Percentiles rank a stretch among this genome's conserved stretches.
Evolutionary conservation across 2,329 filamentous ascomycete genomes (phyloP).

Genomic region (Chaetomiaceae sp.): DNA sequence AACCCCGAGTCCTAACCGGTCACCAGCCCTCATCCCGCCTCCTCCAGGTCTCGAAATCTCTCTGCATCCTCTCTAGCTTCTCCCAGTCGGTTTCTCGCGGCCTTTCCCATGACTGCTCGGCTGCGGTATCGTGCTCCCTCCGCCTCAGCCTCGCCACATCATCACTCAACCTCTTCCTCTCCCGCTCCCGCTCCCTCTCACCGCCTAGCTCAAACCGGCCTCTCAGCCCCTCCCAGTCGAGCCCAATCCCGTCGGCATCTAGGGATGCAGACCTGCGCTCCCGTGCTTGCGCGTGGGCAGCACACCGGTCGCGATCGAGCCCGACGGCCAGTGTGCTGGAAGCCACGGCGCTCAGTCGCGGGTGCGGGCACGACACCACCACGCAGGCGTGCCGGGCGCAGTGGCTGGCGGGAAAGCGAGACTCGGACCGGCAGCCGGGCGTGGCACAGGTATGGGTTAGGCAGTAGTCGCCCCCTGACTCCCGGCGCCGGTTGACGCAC

Average conservation of each 20-base stretch:
- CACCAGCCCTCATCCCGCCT: background rate
- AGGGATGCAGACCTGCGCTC: constrained; percentile 4
- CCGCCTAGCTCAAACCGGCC: background rate
- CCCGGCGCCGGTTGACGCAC: background rate
- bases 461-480: constrained; percentile 8
- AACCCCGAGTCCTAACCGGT: background rate
- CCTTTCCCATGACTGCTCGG: background rate
- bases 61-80: constrained; percentile 4
- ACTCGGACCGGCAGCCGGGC: constrained; percentile 1
- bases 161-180: constrained; percentile 16
- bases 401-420: constrained; percentile 2
- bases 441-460: constrained; percentile 5
- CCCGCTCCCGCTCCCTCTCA: background rate
- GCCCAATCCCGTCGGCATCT: background rate
- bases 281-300: constrained; percentile 1
- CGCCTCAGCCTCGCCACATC: constrained; percentile 15
- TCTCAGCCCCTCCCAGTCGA: constrained; percentile 10
- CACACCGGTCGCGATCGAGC: constrained; percentile 12
- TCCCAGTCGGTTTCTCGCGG: constrained; percentile 4
- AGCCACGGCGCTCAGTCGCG: constrained; percentile 2
- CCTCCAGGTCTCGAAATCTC: background rate
- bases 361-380: constrained; percentile 1
- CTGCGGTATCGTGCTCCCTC: background rate
- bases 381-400: constrained; percentile 15
- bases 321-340: constrained; percentile 7